Conservation (phyloP, 2,329 filamentous ascomycete genomes). For the Fusarium pilosicola region DNA sequence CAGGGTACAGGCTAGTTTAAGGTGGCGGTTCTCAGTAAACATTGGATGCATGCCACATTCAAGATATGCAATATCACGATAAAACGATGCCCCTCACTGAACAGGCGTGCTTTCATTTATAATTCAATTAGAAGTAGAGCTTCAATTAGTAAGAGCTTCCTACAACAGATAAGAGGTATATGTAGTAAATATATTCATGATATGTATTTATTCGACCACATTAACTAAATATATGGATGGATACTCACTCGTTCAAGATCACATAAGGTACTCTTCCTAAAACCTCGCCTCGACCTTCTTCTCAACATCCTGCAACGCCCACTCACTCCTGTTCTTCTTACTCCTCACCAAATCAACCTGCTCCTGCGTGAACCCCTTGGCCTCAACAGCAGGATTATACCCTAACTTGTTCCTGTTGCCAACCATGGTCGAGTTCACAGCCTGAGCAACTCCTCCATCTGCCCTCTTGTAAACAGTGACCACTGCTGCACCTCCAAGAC, state of each 20-base stretch:
- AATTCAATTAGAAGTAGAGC: neutral
- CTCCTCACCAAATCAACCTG: constrained; percentile 79
- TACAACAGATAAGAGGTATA: no score
- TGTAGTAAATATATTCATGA: neutral
- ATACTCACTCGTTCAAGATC: no score
- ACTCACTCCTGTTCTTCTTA: constrained; percentile 71
- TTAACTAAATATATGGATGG: no score
- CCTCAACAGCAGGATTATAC: constrained; percentile 92
- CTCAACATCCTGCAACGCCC: constrained; percentile 76
- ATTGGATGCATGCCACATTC: neutral
- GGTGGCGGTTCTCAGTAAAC: neutral
- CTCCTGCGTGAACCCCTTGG: constrained; percentile 84
- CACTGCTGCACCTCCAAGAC: constrained; percentile 89
- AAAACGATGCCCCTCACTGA: neutral
- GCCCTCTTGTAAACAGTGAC: constrained; percentile 89
- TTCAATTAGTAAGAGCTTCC: neutral
- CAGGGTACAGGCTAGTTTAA: no score
- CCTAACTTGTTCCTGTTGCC: constrained; percentile 75
- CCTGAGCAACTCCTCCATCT: constrained; percentile 73
- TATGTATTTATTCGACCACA: neutral
- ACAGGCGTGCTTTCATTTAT: neutral
- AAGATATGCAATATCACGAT: neutral
- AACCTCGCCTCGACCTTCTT: constrained; percentile 54
- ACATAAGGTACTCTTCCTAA: constrained; percentile 18
- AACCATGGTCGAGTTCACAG: constrained; percentile 71